Evolutionary conservation across 2,329 filamentous ascomycete species (phyloP).

Genomic region (Hymenoscyphus fructigenus): DNA sequence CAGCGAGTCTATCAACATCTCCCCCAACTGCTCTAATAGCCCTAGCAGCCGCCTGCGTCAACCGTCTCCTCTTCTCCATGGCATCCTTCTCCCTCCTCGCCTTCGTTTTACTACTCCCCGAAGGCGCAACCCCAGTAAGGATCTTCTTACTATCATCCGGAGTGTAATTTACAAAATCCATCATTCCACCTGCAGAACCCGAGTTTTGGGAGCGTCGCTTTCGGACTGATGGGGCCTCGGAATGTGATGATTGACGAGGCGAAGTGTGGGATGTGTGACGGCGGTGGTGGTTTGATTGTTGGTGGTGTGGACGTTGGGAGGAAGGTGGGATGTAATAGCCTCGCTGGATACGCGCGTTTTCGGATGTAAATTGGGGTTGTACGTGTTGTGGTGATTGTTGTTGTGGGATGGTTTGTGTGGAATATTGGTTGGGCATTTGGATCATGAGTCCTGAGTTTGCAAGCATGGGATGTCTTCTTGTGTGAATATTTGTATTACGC

Average conservation of each 20-base stretch:
- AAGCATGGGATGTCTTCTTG: conserved; percentile 12
- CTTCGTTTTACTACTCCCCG: conserved; percentile 90
- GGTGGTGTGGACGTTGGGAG: not conserved
- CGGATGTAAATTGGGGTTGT: conserved; percentile 19
- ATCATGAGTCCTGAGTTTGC: conserved; percentile 33
- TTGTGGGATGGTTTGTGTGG: not conserved
- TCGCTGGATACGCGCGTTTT: not conserved
- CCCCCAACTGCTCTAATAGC: conserved; percentile 71
- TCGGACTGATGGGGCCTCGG: conserved; percentile 12
- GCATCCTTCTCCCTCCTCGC: conserved; percentile 88
- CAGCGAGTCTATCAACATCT: conserved; percentile 55
- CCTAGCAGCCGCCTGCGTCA: conserved; percentile 67
- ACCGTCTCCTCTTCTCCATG: conserved; percentile 66
- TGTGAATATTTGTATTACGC: conserved; percentile 14
- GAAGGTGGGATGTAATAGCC: not conserved
- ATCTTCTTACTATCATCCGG: conserved; percentile 75
- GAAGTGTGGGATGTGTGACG: conserved; percentile 18
- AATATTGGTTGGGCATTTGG: conserved; percentile 27
- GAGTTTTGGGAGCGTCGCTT: conserved; percentile 16
- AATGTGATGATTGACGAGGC: conserved; percentile 17
- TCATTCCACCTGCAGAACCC: conserved; percentile 29
- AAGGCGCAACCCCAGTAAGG: conserved; percentile 86
- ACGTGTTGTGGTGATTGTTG: conserved; percentile 11
- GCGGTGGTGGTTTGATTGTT: not conserved
- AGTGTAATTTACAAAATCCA: conserved; percentile 88